Evolutionary conservation across 73 alveolate species (phyloP).

Genomic region (Symbiodinium pilosum): DNA sequence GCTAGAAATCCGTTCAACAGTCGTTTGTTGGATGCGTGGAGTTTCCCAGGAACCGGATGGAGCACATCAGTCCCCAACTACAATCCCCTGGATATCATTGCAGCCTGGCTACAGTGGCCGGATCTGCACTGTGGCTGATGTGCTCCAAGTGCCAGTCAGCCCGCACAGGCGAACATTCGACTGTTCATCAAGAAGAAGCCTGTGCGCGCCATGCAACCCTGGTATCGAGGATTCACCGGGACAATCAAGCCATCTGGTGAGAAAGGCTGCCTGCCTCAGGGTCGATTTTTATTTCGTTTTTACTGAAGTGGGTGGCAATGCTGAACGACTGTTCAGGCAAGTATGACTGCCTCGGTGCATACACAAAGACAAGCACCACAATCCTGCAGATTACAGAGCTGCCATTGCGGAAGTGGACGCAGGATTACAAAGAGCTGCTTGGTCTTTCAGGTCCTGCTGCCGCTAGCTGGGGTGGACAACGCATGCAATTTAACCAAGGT

Average conservation of each 20-base stretch:
- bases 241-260: conserved; percentile 96
- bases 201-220: conserved; percentile 97
- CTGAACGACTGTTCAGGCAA: not conserved
- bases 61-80: conserved; percentile 98
- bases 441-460: not conserved
- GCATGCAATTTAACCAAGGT: not conserved
- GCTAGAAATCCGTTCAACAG: too few species aligned
- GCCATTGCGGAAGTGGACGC: conserved; percentile 98
- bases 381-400: conserved; percentile 98
- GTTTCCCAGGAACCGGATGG: conserved; percentile 99
- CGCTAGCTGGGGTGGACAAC: too few species aligned
- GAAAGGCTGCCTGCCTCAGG: conserved; percentile 32
- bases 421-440: conserved; percentile 97
- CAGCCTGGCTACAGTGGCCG: conserved; percentile 76
- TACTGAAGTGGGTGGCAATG: not conserved
- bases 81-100: conserved; percentile 97
- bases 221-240: conserved; percentile 99
- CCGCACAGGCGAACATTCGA: conserved; percentile 95
- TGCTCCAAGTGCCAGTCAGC: not conserved
- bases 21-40: too few species aligned
- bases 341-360: conserved; percentile 57
- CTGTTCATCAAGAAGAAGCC: conserved; percentile 95
- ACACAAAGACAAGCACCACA: conserved; percentile 96
- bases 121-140: too few species aligned
- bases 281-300: too few species aligned